Evolutionary conservation across 306 rosid genomes (phyloP).

Genomic region (Senna siamea): DNA sequence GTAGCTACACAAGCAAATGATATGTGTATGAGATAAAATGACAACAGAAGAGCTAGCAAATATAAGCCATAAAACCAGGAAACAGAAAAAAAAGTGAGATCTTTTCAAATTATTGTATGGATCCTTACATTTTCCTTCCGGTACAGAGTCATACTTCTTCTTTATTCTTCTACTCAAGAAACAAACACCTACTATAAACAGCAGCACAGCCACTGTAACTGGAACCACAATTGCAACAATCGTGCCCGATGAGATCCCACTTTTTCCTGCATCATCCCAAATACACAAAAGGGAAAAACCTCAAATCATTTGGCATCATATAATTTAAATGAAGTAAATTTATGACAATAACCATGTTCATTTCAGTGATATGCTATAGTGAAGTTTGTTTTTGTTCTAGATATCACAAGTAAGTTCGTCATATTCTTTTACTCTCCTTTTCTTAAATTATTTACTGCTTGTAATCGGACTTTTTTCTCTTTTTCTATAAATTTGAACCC

Average conservation of each 20-base stretch:
- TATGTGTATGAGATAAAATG: background rate
- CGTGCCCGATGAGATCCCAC: conserved; percentile 30
- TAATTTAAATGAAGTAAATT: background rate
- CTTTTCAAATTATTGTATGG: background rate
- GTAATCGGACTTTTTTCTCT: too few relatives aligned
- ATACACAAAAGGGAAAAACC: background rate
- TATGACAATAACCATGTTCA: background rate
- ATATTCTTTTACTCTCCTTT: too few relatives aligned
- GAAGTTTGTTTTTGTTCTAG: too few relatives aligned
- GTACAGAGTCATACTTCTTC: conserved; percentile 29
- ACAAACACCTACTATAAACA: conserved; percentile 25
- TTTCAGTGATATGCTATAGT: background rate
- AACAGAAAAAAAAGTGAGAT: background rate
- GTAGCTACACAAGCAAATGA: conserved; percentile 30
- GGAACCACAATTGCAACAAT: conserved; percentile 50
- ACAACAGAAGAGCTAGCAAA: too few relatives aligned
- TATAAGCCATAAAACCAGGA: background rate
- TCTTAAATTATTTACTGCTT: too few relatives aligned
- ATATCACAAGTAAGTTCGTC: background rate
- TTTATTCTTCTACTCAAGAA: conserved; percentile 38
- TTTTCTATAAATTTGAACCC: too few relatives aligned
- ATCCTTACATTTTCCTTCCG: conserved; percentile 33
- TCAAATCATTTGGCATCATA: too few relatives aligned
- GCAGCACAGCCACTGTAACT: conserved; percentile 29
- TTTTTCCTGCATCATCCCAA: conserved; percentile 35